Conservation (phyloP, 805 yeast genomes). For the Kuraishia molischiana region DNA sequence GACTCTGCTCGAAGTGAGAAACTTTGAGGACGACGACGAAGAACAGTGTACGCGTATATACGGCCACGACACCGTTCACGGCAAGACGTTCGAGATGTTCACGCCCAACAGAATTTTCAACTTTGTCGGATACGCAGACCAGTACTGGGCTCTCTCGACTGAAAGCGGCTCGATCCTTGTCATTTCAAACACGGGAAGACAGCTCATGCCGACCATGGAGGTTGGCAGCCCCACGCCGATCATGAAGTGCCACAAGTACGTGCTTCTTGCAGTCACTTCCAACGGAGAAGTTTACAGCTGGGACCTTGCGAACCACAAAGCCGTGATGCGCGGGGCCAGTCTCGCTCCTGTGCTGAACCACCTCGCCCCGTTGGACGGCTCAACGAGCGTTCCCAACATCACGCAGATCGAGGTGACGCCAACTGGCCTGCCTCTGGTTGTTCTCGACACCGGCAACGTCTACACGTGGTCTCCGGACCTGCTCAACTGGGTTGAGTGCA, state of each 20-base stretch:
- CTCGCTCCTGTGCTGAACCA: slow-evolving; percentile 44
- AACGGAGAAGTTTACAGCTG: slow-evolving; percentile 42
- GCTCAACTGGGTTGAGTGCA: slow-evolving; percentile 34
- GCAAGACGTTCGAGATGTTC: slow-evolving; percentile 31
- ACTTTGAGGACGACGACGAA: slow-evolving; percentile 25
- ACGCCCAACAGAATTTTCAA: slow-evolving; percentile 40
- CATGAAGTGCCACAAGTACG: slow-evolving; percentile 22
- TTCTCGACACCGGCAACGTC: slow-evolving; percentile 26
- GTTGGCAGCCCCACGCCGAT: slow-evolving; percentile 36
- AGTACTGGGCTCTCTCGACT: slow-evolving; percentile 45
- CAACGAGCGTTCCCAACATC: slow-evolving; percentile 10
- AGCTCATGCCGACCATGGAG: slow-evolving; percentile 37
- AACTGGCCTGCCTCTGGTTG: slow-evolving; percentile 32
- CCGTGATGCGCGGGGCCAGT: slow-evolving; percentile 32
- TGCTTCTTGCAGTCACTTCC: slow-evolving; percentile 35
- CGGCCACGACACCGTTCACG: slow-evolving; percentile 19
- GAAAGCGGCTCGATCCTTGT: slow-evolving; percentile 47
- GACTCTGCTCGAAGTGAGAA: slow-evolving; percentile 26
- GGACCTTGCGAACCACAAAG: slow-evolving; percentile 26
- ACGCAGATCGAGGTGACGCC: slow-evolving; percentile 23
- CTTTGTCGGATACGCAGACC: slow-evolving; percentile 24
- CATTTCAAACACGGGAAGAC: slow-evolving; percentile 33
- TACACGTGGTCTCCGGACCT: slow-evolving; percentile 32
- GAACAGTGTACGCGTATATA: slow-evolving; percentile 12
- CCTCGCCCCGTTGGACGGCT: slow-evolving; percentile 10